Conservation (phyloP, 768 basidiomycete species). For the Gymnopilus junonius region DNA sequence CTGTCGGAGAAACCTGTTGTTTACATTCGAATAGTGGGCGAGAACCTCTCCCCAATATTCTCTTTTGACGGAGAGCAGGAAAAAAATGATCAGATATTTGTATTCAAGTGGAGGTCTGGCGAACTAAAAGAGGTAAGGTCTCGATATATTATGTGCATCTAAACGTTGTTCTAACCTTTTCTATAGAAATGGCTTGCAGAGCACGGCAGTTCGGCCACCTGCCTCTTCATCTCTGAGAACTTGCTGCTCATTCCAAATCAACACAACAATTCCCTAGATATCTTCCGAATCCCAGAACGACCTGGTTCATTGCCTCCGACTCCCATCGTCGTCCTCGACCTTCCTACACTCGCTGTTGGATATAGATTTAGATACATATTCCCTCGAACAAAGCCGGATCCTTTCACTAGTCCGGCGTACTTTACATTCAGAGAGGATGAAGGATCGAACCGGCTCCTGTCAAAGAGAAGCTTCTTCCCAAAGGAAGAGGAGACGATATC, state of each 20-base stretch:
- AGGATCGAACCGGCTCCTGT: neutral
- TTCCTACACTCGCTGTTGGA: conserved; percentile 34
- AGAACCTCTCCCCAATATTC: conserved; percentile 44
- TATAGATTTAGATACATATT: conserved; percentile 29
- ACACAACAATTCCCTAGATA: conserved; percentile 32
- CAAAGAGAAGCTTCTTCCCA: neutral
- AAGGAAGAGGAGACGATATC: neutral
- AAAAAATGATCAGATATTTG: conserved; percentile 36
- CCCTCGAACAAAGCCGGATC: conserved; percentile 48
- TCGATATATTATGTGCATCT: neutral
- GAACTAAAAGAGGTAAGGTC: conserved; percentile 37
- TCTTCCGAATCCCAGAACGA: conserved; percentile 36
- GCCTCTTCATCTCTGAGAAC: conserved; percentile 38
- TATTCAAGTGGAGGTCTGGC: conserved; percentile 50
- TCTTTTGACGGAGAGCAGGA: conserved; percentile 22
- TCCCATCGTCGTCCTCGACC: conserved; percentile 28
- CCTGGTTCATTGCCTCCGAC: conserved; percentile 13
- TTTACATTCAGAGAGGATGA: conserved; percentile 18
- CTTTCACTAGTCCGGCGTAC: conserved; percentile 26
- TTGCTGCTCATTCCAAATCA: conserved; percentile 40
- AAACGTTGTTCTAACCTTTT: neutral
- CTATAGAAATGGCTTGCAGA: conserved; percentile 23
- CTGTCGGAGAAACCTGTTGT: conserved; percentile 32
- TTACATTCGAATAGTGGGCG: conserved; percentile 51
- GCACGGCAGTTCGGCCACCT: conserved; percentile 30